These are phyloP conservation scores for Salix udensis DNA, from an alignment of 345 rosid genomes.

Conservation along the genomic window DNA sequence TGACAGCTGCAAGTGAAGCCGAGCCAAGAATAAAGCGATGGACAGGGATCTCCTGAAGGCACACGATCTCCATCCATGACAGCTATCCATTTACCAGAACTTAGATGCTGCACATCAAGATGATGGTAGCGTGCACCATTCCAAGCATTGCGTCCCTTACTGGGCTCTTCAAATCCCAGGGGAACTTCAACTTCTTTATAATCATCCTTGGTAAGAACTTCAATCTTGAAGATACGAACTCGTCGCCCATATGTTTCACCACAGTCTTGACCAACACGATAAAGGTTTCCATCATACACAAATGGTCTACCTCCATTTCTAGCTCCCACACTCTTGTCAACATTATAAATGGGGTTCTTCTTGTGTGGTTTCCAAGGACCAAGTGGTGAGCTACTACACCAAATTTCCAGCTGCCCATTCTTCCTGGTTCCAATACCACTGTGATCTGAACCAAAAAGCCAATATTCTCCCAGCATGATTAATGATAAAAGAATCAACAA, in stretches of 20 bases:
- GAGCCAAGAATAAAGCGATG: conserved; percentile 65
- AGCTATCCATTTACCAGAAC: conserved; percentile 78
- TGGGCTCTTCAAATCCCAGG: conserved; percentile 40
- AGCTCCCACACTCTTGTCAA: conserved; percentile 57
- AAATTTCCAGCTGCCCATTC: conserved; percentile 84
- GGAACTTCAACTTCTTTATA: conserved; percentile 79
- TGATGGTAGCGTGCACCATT: conserved; percentile 83
- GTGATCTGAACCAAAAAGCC: conserved; percentile 91
- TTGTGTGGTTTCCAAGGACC: conserved; percentile 96
- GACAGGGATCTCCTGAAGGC: conserved; percentile 58
- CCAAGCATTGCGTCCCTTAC: conserved; percentile 76
- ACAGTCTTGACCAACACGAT: conserved; percentile 95
- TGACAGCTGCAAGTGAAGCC: conserved; percentile 57
- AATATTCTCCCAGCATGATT: conserved; percentile 59
- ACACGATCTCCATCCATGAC: conserved; percentile 89
- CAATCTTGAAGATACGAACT: conserved; percentile 60
- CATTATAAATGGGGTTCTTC: conserved; percentile 77
- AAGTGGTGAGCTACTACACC: conserved; percentile 79
- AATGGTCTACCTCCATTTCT: conserved; percentile 94
- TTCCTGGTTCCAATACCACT: conserved; percentile 53
- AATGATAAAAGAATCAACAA: conserved; percentile 60
- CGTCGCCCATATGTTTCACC: conserved; percentile 78
- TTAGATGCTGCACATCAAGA: conserved; percentile 67
- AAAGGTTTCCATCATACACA: conserved; percentile 55
- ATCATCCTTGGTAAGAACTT: conserved; percentile 54